phyloP scores from a whole-genome alignment of 2,329 filamentous ascomycete genomes.

The Chaetomium sp. region DNA sequence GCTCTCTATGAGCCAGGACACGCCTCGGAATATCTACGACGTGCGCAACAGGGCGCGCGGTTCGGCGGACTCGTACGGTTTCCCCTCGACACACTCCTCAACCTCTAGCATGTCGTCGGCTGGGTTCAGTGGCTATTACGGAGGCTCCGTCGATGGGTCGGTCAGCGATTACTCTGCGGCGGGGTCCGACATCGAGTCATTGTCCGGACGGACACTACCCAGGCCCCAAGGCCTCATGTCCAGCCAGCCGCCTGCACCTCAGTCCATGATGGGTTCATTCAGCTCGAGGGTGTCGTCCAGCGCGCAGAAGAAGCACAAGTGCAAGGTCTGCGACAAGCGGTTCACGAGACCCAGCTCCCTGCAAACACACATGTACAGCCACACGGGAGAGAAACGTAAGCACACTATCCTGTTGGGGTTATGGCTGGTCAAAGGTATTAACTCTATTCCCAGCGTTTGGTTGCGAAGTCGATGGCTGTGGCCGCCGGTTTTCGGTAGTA shows the following conservation, averaged over 20 bases:
- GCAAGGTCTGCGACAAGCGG: constrained; percentile 97
- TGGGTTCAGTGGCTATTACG: constrained; percentile 81
- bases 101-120: constrained; percentile 89
- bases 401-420: constrained; percentile 35
- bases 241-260: constrained; percentile 75
- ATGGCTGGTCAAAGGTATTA: neutral
- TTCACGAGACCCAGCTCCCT: constrained; percentile 93
- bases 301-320: constrained; percentile 99
- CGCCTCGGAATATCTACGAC: constrained; percentile 86
- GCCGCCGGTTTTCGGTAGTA: constrained; percentile 94
- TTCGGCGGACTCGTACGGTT: constrained; percentile 86
- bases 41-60: constrained; percentile 64
- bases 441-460: constrained; percentile 68
- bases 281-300: constrained; percentile 94
- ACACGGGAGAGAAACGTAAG: constrained; percentile 97
- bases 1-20: constrained; percentile 95
- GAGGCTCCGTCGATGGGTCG: constrained; percentile 78
- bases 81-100: constrained; percentile 79
- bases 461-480: constrained; percentile 92
- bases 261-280: constrained; percentile 99
- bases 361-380: constrained; percentile 98
- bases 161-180: constrained; percentile 92
- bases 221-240: constrained; percentile 67
- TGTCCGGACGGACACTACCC: constrained; percentile 79
- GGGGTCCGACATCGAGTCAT: constrained; percentile 82